These are phyloP conservation scores for Umbelopsis sp. DNA, from an alignment of 192 early-diverging fungal genomes.

Conservation along the genomic window DNA sequence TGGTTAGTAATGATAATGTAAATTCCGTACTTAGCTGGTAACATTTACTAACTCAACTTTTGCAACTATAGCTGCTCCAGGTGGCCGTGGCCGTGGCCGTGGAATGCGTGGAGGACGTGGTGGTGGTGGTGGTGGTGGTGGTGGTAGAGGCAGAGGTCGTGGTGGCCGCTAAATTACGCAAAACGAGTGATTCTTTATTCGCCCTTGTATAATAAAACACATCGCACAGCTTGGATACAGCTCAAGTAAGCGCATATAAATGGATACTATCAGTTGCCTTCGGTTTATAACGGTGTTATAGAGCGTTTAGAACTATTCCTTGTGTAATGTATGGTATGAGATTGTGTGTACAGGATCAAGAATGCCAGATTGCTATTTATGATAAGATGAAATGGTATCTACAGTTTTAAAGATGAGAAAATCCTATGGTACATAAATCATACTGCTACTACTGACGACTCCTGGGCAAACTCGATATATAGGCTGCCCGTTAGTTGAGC, in stretches of 20 bases:
- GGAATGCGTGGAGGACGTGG: conserved; percentile 58
- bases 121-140: conserved; percentile 65
- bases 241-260: not conserved
- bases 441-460: not conserved
- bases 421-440: not conserved
- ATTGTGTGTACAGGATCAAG: too few relatives aligned
- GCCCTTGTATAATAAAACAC: conserved; percentile 14
- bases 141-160: conserved; percentile 51
- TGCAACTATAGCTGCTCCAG: conserved; percentile 30
- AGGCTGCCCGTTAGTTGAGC: not conserved
- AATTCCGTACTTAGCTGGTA: not conserved
- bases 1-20: conserved; percentile 18
- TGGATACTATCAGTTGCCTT: too few relatives aligned
- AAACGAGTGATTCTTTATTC: conserved; percentile 7
- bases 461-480: not conserved
- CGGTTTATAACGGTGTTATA: too few relatives aligned
- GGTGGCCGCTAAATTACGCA: conserved; percentile 30
- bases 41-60: not conserved
- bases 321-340: too few relatives aligned
- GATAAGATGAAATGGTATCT: too few relatives aligned
- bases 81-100: conserved; percentile 70
- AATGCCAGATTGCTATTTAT: too few relatives aligned
- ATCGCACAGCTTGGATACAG: conserved; percentile 4
- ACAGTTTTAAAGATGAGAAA: not conserved
- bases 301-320: too few relatives aligned